A percentile compares a stretch with the other conserved stretches of the same genome.
These are phyloP conservation scores for Potentilla sterilis DNA, from an alignment of 306 rosid species.

Conservation along the genomic window DNA sequence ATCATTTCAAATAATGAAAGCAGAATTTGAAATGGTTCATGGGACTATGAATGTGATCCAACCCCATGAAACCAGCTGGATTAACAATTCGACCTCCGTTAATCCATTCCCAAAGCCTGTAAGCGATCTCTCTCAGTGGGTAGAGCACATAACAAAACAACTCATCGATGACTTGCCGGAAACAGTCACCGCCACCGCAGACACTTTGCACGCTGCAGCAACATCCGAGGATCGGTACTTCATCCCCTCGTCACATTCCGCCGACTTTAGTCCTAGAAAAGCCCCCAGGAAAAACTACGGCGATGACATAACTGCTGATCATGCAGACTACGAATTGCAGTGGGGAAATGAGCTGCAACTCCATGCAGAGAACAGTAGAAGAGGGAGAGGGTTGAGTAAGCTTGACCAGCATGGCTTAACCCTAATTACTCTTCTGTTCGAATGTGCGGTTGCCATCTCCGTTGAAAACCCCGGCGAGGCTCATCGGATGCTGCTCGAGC, in stretches of 20 bases:
- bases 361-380: conserved; percentile 34
- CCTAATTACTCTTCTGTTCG: conserved; percentile 64
- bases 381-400: conserved; percentile 15
- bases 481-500: conserved; percentile 58
- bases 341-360: conserved; percentile 29
- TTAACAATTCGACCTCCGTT: conserved; percentile 33
- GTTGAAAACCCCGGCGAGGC: conserved; percentile 72
- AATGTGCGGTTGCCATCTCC: conserved; percentile 81
- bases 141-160: conserved; percentile 64
- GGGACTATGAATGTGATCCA: conserved; percentile 43
- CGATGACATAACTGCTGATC: conserved; percentile 17
- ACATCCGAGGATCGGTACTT: conserved; percentile 30
- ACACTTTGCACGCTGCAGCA: conserved; percentile 20
- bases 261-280: conserved; percentile 37
- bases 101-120: conserved; percentile 39
- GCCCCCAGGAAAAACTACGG: conserved; percentile 17
- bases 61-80: conserved; percentile 51
- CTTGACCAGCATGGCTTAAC: conserved; percentile 42
- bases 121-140: conserved; percentile 59
- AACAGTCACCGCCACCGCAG: conserved; percentile 14
- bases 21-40: conserved; percentile 52
- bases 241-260: conserved; percentile 21
- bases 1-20: conserved; percentile 36
- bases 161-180: conserved; percentile 61
- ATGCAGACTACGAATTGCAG: conserved; percentile 14